Evolutionary conservation across 805 yeast species (phyloP).

Genomic region (Wickerhamiella dianesei): DNA sequence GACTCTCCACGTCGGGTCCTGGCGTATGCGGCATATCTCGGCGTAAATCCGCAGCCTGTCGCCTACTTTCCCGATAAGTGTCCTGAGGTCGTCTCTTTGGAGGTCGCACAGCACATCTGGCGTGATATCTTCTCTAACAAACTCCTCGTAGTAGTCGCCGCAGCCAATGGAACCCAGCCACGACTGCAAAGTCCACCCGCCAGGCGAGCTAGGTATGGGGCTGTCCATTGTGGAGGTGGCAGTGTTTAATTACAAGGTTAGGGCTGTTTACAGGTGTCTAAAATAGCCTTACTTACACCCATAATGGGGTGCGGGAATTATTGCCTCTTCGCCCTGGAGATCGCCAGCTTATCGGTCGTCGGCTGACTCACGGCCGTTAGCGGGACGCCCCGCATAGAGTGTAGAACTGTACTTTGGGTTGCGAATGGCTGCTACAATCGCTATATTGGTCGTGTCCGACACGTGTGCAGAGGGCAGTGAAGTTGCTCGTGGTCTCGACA

Average conservation of each 20-base stretch:
- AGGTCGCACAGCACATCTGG: constrained; percentile 44
- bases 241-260: too few relatives aligned
- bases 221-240: too few relatives aligned
- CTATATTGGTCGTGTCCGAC: constrained; percentile 32
- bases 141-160: constrained; percentile 18
- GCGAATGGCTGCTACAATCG: constrained; percentile 15
- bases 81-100: constrained; percentile 52
- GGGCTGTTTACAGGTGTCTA: too few relatives aligned
- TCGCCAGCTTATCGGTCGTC: too few relatives aligned
- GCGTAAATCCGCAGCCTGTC: constrained; percentile 57
- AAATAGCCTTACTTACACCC: too few relatives aligned
- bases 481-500: constrained; percentile 19
- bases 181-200: constrained; percentile 15
- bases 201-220: neutral
- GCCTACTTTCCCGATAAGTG: constrained; percentile 66
- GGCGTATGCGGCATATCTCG: neutral
- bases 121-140: constrained; percentile 39
- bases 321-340: too few relatives aligned
- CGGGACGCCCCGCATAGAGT: neutral
- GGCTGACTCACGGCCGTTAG: too few relatives aligned
- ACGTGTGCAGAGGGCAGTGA: constrained; percentile 26
- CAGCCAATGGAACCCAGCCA: constrained; percentile 25
- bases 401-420: neutral
- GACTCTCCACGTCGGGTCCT: too few relatives aligned
- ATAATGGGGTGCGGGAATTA: too few relatives aligned